Percentiles rank a stretch among this genome's conserved stretches.
Conservation (phyloP, 2,329 filamentous ascomycete species). For the Fusarium coicis region DNA sequence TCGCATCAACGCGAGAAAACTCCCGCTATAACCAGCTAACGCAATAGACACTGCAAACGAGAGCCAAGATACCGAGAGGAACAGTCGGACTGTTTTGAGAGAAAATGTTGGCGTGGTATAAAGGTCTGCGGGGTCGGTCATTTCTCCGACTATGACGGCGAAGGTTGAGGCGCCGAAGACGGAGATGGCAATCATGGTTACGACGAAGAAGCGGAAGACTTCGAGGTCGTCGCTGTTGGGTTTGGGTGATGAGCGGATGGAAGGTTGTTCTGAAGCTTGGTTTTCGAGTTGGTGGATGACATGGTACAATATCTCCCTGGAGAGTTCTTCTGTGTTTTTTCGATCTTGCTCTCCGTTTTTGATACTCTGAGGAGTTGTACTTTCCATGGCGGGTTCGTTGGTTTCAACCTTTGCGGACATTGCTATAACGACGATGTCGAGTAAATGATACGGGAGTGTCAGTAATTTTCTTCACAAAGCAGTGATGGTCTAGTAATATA, state of each 20-base stretch:
- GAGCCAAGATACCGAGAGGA: background rate
- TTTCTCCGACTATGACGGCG: background rate
- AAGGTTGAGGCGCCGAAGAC: background rate
- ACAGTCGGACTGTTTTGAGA: background rate
- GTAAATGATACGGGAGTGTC: rapidly evolving
- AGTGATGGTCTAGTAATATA: rapidly evolving
- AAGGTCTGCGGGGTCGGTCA: background rate
- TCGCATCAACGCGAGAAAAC: background rate
- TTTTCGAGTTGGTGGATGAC: background rate
- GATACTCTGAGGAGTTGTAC: background rate
- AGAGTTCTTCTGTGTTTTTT: background rate
- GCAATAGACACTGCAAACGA: background rate
- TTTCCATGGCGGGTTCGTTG: background rate
- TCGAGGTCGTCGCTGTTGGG: background rate
- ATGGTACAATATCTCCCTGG: background rate
- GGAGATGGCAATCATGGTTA: background rate
- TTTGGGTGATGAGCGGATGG: background rate
- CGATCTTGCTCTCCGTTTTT: background rate
- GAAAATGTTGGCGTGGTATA: background rate
- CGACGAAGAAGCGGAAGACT: background rate
- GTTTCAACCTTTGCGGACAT: background rate
- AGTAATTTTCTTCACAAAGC: background rate
- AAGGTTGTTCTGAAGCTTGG: background rate
- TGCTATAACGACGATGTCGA: rapidly evolving
- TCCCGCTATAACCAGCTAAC: background rate